phyloP scores from a whole-genome alignment of 176 grass and related monocot species.

The Eragrostis nindensis region DNA sequence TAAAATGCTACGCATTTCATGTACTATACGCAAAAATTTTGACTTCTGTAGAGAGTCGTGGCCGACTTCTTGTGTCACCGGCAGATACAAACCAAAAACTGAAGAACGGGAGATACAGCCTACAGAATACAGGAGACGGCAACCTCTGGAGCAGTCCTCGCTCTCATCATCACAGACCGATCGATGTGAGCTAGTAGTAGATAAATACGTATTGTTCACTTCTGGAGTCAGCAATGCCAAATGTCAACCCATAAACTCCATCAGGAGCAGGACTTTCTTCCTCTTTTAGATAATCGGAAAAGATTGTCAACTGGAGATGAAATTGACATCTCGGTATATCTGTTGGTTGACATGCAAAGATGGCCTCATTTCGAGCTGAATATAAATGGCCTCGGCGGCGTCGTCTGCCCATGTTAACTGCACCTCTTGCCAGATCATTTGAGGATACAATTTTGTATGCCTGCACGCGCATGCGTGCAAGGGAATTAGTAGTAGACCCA shows the following conservation, averaged over 20 bases:
- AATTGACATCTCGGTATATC: slow-evolving; percentile 21
- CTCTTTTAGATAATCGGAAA: neutral
- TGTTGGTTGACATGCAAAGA: slow-evolving; percentile 17
- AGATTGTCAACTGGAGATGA: slow-evolving; percentile 8
- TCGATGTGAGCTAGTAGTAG: neutral
- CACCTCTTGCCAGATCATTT: neutral
- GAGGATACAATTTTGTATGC: slow-evolving; percentile 1
- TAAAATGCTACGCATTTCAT: neutral
- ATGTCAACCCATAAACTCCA: neutral
- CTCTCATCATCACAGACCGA: neutral
- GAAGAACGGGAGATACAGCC: neutral
- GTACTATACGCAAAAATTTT: neutral
- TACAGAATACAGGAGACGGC: slow-evolving; percentile 1
- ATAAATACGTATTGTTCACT: neutral
- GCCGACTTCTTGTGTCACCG: neutral
- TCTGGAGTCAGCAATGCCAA: slow-evolving; percentile 3
- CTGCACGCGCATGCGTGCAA: neutral
- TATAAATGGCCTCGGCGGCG: neutral
- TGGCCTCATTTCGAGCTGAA: neutral
- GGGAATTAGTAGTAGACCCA: neutral
- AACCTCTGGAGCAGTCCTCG: neutral
- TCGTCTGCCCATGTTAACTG: slow-evolving; percentile 8
- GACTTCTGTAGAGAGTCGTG: neutral
- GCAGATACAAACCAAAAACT: neutral
- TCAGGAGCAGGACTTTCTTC: neutral